These are phyloP conservation scores for Hibiscus syriacus DNA, from an alignment of 345 rosid species.

Conservation along the genomic window DNA sequence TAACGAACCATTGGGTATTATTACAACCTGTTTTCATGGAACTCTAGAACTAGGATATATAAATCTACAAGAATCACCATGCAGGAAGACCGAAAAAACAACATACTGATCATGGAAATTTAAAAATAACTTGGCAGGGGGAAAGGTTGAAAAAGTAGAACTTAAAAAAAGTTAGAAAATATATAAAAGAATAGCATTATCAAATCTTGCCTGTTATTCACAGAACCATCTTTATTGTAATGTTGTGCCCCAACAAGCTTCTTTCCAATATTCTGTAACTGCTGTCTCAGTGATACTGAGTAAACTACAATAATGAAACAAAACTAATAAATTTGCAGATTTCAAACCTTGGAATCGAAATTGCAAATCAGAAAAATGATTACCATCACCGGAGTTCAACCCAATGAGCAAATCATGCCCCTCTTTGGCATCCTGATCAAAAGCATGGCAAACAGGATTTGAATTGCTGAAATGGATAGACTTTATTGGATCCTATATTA, in stretches of 20 bases:
- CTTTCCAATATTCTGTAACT: too few species aligned
- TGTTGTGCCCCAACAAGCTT: slow-evolving; percentile 12
- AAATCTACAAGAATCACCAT: slow-evolving; percentile 5
- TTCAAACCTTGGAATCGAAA: too few species aligned
- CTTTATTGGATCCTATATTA: slow-evolving; percentile 88
- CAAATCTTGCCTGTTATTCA: not conserved
- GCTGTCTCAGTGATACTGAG: slow-evolving; percentile 36
- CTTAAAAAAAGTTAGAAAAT: not conserved
- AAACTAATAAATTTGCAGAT: too few species aligned
- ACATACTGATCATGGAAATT: not conserved
- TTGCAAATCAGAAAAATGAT: slow-evolving; percentile 25
- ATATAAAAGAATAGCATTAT: not conserved
- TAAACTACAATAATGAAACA: too few species aligned
- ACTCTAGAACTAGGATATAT: not conserved
- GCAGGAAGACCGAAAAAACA: not conserved
- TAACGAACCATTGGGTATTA: not conserved
- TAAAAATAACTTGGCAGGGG: not conserved
- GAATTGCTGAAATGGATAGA: slow-evolving; percentile 92
- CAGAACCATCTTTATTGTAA: not conserved
- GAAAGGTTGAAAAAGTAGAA: not conserved
- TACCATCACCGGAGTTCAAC: slow-evolving; percentile 94
- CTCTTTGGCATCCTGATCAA: slow-evolving; percentile 52
- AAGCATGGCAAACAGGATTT: slow-evolving; percentile 92
- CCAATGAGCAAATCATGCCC: slow-evolving; percentile 40
- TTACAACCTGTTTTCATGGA: not conserved